A percentile compares a stretch with the other conserved stretches of the same genome.
Evolutionary conservation across 2,329 filamentous ascomycete species (phyloP).

Genomic region (Monosporascus cannonballus): DNA sequence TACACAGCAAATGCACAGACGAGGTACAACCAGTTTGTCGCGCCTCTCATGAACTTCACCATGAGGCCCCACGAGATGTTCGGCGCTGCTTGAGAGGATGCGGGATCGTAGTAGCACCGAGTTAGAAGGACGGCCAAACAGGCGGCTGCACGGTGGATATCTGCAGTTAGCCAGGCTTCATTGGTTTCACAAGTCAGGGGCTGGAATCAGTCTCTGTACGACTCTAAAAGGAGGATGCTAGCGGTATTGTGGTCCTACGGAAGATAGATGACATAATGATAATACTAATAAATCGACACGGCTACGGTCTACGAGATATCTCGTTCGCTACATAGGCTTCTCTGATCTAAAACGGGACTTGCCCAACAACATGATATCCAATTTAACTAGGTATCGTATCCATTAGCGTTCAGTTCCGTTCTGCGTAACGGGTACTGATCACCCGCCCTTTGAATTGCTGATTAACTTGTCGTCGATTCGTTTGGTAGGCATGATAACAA

Average conservation of each 20-base stretch:
- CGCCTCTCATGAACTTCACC: slow-evolving; percentile 21
- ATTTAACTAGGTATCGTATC: too few species aligned
- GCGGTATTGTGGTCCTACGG: neutral
- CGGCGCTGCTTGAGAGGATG: slow-evolving; percentile 15
- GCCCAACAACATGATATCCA: too few species aligned
- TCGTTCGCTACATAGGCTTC: too few species aligned
- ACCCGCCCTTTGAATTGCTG: too few species aligned
- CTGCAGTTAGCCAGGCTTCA: neutral
- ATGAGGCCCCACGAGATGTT: slow-evolving; percentile 22
- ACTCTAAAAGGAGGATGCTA: neutral
- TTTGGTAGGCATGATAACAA: too few species aligned
- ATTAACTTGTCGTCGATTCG: too few species aligned
- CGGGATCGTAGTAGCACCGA: neutral
- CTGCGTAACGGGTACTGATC: too few species aligned
- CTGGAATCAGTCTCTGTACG: neutral
- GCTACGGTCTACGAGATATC: too few species aligned
- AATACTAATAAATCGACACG: too few species aligned
- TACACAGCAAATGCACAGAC: slow-evolving; percentile 24
- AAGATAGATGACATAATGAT: neutral
- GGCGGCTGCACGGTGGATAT: neutral
- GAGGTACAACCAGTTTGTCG: slow-evolving; percentile 20
- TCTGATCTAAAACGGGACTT: too few species aligned
- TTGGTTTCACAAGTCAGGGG: too few species aligned
- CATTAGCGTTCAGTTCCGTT: too few species aligned
- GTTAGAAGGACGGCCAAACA: neutral